Evolutionary conservation across 768 basidiomycete species (phyloP).

Genomic region (Termitomyces sp.): DNA sequence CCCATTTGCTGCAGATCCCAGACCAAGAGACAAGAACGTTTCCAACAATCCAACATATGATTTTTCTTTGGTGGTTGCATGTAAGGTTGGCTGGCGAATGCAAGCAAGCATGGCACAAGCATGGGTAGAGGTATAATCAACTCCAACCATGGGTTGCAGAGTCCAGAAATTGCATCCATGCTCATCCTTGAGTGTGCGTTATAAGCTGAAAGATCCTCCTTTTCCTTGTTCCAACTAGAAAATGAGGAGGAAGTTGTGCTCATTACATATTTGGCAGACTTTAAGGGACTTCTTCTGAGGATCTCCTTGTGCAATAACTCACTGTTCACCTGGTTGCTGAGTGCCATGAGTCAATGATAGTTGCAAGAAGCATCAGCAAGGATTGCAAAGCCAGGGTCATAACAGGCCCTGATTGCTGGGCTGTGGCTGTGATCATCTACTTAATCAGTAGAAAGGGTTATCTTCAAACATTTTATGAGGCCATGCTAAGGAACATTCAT

Average conservation of each 20-base stretch:
- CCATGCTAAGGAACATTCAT: not conserved
- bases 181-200: not conserved
- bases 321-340: not conserved
- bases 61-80: slow-evolving; percentile 2
- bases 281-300: not conserved
- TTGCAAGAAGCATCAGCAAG: not conserved
- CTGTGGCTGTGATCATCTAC: not conserved
- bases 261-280: not conserved
- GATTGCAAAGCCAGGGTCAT: not conserved
- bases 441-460: too few species aligned
- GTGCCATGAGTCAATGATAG: not conserved
- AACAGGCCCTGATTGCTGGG: not conserved
- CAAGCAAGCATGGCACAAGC: slow-evolving; percentile 24
- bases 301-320: not conserved
- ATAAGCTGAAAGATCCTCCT: not conserved
- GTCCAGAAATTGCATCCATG: not conserved
- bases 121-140: slow-evolving; percentile 21
- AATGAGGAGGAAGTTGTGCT: not conserved
- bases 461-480: too few species aligned
- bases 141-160: slow-evolving; percentile 16
- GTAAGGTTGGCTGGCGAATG: slow-evolving; percentile 17
- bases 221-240: not conserved
- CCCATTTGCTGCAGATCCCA: slow-evolving; percentile 26
- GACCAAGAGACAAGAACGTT: slow-evolving; percentile 27
- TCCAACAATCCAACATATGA: slow-evolving; percentile 22